Conservation (phyloP, 2,329 filamentous ascomycete species). For the Colletotrichum tropicale region DNA sequence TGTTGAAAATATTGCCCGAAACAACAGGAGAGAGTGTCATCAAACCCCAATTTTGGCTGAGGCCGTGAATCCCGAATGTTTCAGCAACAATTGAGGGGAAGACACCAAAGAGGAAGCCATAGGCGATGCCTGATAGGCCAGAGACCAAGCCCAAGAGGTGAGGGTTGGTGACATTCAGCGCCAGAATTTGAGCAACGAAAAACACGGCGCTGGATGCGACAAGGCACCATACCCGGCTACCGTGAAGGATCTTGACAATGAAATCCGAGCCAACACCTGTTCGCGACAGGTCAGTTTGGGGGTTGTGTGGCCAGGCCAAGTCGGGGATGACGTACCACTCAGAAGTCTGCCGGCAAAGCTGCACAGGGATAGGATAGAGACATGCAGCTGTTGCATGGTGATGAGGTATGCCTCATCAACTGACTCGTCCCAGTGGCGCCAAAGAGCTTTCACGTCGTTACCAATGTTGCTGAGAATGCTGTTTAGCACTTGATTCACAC, state of each 20-base stretch:
- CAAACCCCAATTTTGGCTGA: constrained; percentile 95
- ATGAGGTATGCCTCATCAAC: constrained; percentile 77
- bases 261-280: constrained; percentile 88
- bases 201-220: constrained; percentile 80
- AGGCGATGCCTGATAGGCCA: constrained; percentile 82
- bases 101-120: constrained; percentile 93
- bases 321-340: constrained; percentile 62
- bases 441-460: constrained; percentile 85
- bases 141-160: constrained; percentile 80
- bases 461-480: constrained; percentile 79
- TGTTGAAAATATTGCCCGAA: constrained; percentile 89
- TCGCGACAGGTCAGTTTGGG: background rate
- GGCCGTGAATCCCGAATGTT: constrained; percentile 85
- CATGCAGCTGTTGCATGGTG: constrained; percentile 85
- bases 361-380: constrained; percentile 89
- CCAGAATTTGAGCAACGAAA: constrained; percentile 77
- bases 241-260: constrained; percentile 79
- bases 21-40: constrained; percentile 91
- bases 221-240: constrained; percentile 90
- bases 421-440: constrained; percentile 81
- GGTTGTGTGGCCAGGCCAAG: background rate
- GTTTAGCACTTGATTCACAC: constrained; percentile 30
- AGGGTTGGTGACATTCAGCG: constrained; percentile 77
- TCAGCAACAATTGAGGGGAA: constrained; percentile 90
- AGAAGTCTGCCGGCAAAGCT: constrained; percentile 83